Evolutionary conservation across 768 basidiomycete species (phyloP), one percentile per base, ranked within the genome.

Genomic region (Pleurotus cornucopiae): DNA sequence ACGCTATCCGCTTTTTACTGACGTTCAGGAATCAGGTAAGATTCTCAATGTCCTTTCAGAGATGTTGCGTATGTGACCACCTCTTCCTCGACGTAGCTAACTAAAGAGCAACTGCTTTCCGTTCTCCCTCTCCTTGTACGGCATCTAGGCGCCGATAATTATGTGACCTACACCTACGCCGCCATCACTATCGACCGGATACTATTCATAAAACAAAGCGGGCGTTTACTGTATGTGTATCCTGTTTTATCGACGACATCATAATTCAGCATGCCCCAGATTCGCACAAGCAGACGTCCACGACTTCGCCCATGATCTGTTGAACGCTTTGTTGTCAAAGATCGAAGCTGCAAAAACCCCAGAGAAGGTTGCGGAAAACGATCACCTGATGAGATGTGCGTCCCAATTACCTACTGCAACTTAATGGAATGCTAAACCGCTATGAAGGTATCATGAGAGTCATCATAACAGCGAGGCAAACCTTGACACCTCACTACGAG

Each of bases 101-200:
- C 93, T 5, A 98, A 98, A 73, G 83, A 88, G 13, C 96, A 99
- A 79, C 78, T 98, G 7, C 78, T 95, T 6, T 86, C 91, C 2
- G 96, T 98, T 18, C 74, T 98, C 1, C 97, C 96, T 0, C 77
- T 91, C 16, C 83, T 98, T 7, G 82, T 88, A 23, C 85, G 79
- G 11, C 95, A 96, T 67, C 84, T 98, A 34, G 74, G 76, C 4
- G 92, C 91, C 16, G 75, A 80, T 51, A 93, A 94, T 66, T 95
- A 93, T 70, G 96, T 98, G 47, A 88, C 89, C 21, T 96, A 90
- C 64, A 95, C 96, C 0, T 98, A 98, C 70, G 94, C 95, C 6
- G 95, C 97, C 14, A 94, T 98, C 63, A 93, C 95, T n/a, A 95
- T 99, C 65, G 97, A 99, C 65, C 83, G 94, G 5, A 87, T 98